Conservation (phyloP, 2,329 filamentous ascomycete genomes). For the Neofusicoccum sp. region DNA sequence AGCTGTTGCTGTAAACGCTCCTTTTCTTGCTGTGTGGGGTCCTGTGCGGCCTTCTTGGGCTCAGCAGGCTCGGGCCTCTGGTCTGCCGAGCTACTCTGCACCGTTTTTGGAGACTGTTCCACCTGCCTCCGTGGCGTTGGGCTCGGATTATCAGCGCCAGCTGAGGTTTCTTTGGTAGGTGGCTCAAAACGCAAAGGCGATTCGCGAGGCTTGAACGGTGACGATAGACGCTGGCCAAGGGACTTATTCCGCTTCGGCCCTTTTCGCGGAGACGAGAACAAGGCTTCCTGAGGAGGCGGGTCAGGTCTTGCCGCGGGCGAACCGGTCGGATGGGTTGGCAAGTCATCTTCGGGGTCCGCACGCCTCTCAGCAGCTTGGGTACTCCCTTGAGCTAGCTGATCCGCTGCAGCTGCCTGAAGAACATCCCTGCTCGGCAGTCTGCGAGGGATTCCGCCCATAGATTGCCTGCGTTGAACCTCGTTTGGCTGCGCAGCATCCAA, state of each 20-base stretch:
- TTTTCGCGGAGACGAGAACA: slow-evolving; percentile 16
- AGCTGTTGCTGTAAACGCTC: slow-evolving; percentile 30
- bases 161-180: not conserved
- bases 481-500: slow-evolving; percentile 20
- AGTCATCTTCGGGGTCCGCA: not conserved
- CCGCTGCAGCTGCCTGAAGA: not conserved
- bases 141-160: not conserved
- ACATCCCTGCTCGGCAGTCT: slow-evolving; percentile 3
- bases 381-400: not conserved
- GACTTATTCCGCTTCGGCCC: not conserved
- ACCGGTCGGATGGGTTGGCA: not conserved
- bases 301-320: slow-evolving; percentile 5
- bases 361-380: not conserved
- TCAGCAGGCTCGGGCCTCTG: slow-evolving; percentile 23
- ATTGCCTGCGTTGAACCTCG: slow-evolving; percentile 6
- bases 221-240: slow-evolving; percentile 11
- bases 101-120: not conserved
- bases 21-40: slow-evolving; percentile 26
- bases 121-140: not conserved
- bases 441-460: not conserved
- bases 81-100: not conserved
- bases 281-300: not conserved
- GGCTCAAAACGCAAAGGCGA: not conserved
- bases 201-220: slow-evolving; percentile 12
- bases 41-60: not conserved